Percentiles rank a stretch among this genome's conserved stretches.
Evolutionary conservation across 768 basidiomycete genomes (phyloP).

Genomic region (Glaciozyma antarctica): DNA sequence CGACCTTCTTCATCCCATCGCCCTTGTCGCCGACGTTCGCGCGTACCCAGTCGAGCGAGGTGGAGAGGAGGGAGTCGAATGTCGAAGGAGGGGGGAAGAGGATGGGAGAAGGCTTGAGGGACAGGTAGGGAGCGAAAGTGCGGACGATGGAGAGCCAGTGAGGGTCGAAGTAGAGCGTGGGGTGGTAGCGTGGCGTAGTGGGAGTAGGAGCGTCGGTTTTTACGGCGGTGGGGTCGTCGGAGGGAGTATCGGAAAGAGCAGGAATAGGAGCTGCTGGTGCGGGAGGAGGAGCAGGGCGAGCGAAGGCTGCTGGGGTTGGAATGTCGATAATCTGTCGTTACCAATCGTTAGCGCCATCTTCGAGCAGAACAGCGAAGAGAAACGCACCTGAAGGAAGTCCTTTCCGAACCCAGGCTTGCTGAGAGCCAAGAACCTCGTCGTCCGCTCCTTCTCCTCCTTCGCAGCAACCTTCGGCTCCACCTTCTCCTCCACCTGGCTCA

Average conservation of each 20-base stretch:
- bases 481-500: slow-evolving; percentile 36
- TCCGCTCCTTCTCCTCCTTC: slow-evolving; percentile 23
- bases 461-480: slow-evolving; percentile 10
- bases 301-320: slow-evolving; percentile 26
- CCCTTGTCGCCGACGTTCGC: slow-evolving; percentile 34
- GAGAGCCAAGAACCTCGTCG: slow-evolving; percentile 75
- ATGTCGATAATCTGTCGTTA: slow-evolving; percentile 61
- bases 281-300: slow-evolving; percentile 5
- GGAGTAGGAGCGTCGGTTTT: slow-evolving; percentile 23
- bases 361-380: not conserved
- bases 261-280: not conserved
- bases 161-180: slow-evolving; percentile 59
- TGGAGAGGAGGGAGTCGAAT: slow-evolving; percentile 46
- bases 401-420: slow-evolving; percentile 72
- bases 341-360: not conserved
- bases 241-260: too few relatives aligned
- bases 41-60: slow-evolving; percentile 60
- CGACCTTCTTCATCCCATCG: slow-evolving; percentile 41
- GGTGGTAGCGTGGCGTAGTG: slow-evolving; percentile 1
- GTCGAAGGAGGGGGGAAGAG: slow-evolving; percentile 54
- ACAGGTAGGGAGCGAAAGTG: slow-evolving; percentile 71
- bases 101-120: slow-evolving; percentile 46
- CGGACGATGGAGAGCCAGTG: slow-evolving; percentile 91
- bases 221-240: not conserved
- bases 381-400: slow-evolving; percentile 65